Evolutionary conservation across 306 rosid species (phyloP), one percentile per base, ranked within the genome.

Genomic region (Rosa rugosa): DNA sequence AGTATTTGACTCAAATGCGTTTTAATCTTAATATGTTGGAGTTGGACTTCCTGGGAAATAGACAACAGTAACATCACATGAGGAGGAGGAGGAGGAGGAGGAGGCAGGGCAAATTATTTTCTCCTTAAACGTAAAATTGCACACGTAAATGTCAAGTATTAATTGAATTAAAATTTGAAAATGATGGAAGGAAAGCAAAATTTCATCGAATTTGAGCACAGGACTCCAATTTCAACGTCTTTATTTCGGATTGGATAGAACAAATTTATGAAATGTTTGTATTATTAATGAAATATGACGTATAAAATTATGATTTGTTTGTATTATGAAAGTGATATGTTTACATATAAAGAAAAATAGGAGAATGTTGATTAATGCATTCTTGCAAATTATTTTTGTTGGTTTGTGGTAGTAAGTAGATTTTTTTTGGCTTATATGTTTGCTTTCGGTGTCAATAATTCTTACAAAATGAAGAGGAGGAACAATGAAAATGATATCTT

Each of bases 341-440:
- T 47, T 46, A 17, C 16, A 12, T 36, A 14, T 36, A 14, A 14
- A 16, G 16, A 64, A 71, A 71, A 25, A 16, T 31, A 13, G 25
- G 16, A 49, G 14, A 51, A 8, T 72, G 42, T 25, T 51, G 64
- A 72, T 72, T 2, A 11, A 50, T 72, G 25, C 5, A 0, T 59
- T 60, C 14, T 42, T 60, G 46, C 17, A 36, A 31, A 5, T 31
- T 69, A 5, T 11, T 10, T 69, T 42, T 42, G n/a, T 34, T 34
- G 44, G 69, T 34, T 42, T 69, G 34, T 69, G 36, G 36, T 8
- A 69, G 73, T 44, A 69, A 69, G 73, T 69, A 22, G 38, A 42
- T 22, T 69, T n/a, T 7, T 22, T 69, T 38, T 44, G 54, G 73
- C 70, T 44, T 69, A 44, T 22, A 13, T n/a, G 49, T 67, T 8